Evolutionary conservation across 805 yeast species (phyloP).

Genomic region (Suhomyces faveliae): DNA sequence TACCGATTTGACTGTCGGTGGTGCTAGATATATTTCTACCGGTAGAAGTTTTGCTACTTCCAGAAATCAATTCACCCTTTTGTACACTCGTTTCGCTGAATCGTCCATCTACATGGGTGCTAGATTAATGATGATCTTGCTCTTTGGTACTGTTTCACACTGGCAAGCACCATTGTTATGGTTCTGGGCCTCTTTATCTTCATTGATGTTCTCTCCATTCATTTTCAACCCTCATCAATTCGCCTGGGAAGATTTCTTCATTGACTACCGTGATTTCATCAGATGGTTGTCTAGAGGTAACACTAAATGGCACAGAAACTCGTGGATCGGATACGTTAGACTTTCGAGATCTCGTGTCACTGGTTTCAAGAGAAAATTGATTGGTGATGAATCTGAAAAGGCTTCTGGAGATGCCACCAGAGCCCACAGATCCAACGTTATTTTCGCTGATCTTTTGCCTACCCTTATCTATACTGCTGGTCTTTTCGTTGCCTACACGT

Average conservation of each 20-base stretch:
- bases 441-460: slow-evolving; percentile 76
- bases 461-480: slow-evolving; percentile 70
- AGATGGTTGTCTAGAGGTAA: slow-evolving; percentile 92
- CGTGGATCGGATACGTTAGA: slow-evolving; percentile 84
- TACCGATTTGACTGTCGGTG: slow-evolving; percentile 76
- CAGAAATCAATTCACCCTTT: slow-evolving; percentile 70
- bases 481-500: slow-evolving; percentile 75
- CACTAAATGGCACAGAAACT: slow-evolving; percentile 83
- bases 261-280: slow-evolving; percentile 92
- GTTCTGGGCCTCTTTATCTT: slow-evolving; percentile 94
- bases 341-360: slow-evolving; percentile 83
- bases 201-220: slow-evolving; percentile 90
- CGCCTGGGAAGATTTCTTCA: slow-evolving; percentile 92
- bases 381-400: slow-evolving; percentile 67
- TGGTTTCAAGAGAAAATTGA: slow-evolving; percentile 77
- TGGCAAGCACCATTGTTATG: slow-evolving; percentile 94
- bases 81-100: slow-evolving; percentile 77
- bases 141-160: slow-evolving; percentile 70
- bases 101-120: slow-evolving; percentile 85
- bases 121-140: slow-evolving; percentile 67
- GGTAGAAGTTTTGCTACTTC: slow-evolving; percentile 87
- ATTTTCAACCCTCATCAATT: slow-evolving; percentile 97
- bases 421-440: slow-evolving; percentile 73
- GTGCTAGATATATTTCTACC: slow-evolving; percentile 83
- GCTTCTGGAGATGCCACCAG: slow-evolving; percentile 68